Percentiles rank a stretch among this genome's conserved stretches.
These are phyloP conservation scores for Phytophthora cactorum DNA, from an alignment of 352 stramenopile genomes.

Conservation along the genomic window DNA sequence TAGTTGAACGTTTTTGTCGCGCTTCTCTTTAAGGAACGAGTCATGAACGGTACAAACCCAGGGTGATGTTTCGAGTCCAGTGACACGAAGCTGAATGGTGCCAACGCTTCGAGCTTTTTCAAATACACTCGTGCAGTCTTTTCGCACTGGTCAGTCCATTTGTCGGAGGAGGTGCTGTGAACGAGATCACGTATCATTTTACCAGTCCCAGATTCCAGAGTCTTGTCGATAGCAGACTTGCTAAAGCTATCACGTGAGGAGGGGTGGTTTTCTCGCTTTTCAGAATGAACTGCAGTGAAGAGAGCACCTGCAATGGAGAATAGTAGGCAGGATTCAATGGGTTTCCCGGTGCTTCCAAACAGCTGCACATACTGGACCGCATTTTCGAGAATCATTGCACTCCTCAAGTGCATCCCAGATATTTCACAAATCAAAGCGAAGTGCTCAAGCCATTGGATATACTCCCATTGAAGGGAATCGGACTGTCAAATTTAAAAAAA, in stretches of 20 bases:
- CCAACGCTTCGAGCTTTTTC: slow-evolving; percentile 41
- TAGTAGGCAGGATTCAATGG: slow-evolving; percentile 31
- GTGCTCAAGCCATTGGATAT: slow-evolving; percentile 69
- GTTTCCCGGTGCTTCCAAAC: slow-evolving; percentile 16
- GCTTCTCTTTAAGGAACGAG: slow-evolving; percentile 51
- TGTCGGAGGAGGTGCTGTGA: slow-evolving; percentile 9
- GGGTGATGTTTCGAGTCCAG: slow-evolving; percentile 6
- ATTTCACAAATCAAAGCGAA: slow-evolving; percentile 57
- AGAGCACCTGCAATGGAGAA: slow-evolving; percentile 34
- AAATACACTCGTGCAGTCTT: slow-evolving; percentile 41
- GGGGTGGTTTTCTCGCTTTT: slow-evolving; percentile 6
- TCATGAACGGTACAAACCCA: slow-evolving; percentile 42
- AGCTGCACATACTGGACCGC: slow-evolving; percentile 38
- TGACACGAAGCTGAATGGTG: slow-evolving; percentile 18
- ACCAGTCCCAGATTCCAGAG: slow-evolving; percentile 14
- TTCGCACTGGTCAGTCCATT: slow-evolving; percentile 36
- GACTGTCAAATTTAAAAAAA: slow-evolving; percentile 35
- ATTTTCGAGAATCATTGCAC: slow-evolving; percentile 46
- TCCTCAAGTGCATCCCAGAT: slow-evolving; percentile 34
- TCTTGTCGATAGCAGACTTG: slow-evolving; percentile 18
- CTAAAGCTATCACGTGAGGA: not conserved
- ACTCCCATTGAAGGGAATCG: slow-evolving; percentile 54
- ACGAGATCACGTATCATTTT: slow-evolving; percentile 36
- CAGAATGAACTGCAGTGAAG: slow-evolving; percentile 26
- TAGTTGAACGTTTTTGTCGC: slow-evolving; percentile 53